Base-by-base conservation (phyloP, 2,329 filamentous ascomycete genomes). In the Pyrenochaeta sp. region DNA sequence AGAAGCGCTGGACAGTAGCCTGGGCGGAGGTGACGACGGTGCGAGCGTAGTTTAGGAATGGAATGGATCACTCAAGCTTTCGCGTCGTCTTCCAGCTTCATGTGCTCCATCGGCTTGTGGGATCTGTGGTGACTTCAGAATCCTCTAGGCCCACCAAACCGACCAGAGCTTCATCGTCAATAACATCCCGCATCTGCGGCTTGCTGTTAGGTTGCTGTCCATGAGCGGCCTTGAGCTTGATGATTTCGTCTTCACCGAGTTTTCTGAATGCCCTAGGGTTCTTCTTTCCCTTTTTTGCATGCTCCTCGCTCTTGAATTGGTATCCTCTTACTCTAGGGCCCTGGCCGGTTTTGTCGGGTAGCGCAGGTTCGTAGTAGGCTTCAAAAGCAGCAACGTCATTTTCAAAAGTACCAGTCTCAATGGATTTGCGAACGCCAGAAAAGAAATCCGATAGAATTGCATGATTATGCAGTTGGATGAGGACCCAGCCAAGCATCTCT, bases 401-500 rank as follows among this genome's bases (percentile, higher is more conserved):
- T 3, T 83, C 80, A 51, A 81, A 86, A 13, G 73, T 82, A 6
- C 74, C 78, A 0, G 69, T 68, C 22, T 70, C 68, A 11, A 97
- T 86, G 41, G 84, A 84, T 2, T 72, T 65, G 14, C 93, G 84
- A 6, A 96, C 77, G 0, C 78, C 81, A 0, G 75, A 70, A 69
- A 97, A 96, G 74, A 97, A 96, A 0, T 74, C 61, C 31, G 82
- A 80, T 39, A 96, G 72, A 6, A 88, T 74, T 48, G 85, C 80
- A 67, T 95, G 86, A 68, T 99, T 99, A 74, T 99, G 94, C 3
- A 96, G 81, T 69, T 97, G 93, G 6, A 99, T 78, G 6, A 99
- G 79, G 0, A 87, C 89, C 94, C 94, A 99, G 17, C 88, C 93
- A 4, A 96, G 83, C 94, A 99, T 97, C 72, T 99, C 94, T 65